These are phyloP conservation scores for Calonectria ilicicola DNA, from an alignment of 2,329 filamentous ascomycete genomes.

Conservation along the genomic window DNA sequence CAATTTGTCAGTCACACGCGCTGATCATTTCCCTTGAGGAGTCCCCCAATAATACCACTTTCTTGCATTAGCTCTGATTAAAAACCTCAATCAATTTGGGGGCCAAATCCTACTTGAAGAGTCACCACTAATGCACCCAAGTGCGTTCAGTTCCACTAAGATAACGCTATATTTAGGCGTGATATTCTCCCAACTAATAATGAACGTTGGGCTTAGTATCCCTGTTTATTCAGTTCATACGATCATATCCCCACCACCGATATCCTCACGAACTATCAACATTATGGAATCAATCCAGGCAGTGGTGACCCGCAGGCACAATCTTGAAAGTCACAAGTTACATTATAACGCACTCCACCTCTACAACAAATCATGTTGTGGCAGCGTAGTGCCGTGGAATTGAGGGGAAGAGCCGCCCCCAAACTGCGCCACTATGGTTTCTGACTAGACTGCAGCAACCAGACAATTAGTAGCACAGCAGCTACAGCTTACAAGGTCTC, in stretches of 20 bases:
- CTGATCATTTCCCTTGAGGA: neutral
- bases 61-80: neutral
- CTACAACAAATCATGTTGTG: neutral
- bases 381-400: constrained; percentile 22
- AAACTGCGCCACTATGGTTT: neutral
- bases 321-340: too few relatives aligned
- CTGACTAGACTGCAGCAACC: neutral
- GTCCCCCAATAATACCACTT: neutral
- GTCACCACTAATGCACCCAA: neutral
- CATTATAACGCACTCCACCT: neutral
- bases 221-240: too few relatives aligned
- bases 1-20: neutral
- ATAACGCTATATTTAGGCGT: neutral
- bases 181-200: too few relatives aligned
- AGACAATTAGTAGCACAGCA: too few relatives aligned
- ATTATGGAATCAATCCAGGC: too few relatives aligned
- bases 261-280: too few relatives aligned
- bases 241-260: too few relatives aligned
- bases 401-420: constrained; percentile 27
- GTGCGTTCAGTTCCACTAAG: neutral
- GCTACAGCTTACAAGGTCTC: neutral
- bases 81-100: neutral
- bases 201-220: too few relatives aligned
- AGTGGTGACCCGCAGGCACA: too few relatives aligned
- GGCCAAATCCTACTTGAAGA: neutral